Evolutionary conservation across 371 early-diverging fungal species (phyloP), one percentile per base, ranked within the genome.

Genomic region (Syncephalis fuscata): DNA sequence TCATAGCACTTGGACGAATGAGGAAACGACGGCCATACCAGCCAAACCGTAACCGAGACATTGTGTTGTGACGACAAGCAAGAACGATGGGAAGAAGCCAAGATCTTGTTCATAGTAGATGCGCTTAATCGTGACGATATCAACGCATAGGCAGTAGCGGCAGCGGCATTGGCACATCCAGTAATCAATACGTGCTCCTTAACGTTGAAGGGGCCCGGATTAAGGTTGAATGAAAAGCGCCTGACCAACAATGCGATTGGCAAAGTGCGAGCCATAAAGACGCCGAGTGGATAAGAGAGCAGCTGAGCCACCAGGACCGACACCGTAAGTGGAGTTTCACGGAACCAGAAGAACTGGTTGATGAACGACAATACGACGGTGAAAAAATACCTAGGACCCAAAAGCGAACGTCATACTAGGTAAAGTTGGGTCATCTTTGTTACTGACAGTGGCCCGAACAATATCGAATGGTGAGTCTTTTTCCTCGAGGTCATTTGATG

Each of bases 31-130:
- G 75, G 72, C 64, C 3, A 85, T 55, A 38, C 91, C 93, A 16
- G 90, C 83, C 46, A 89, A 70, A 10, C 88, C 86, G 57, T 80
- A 88, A 10, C 92, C 92, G 47, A 86, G 60, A 44, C 81, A 49
- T 56, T 80, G 76, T 22, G 80, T 76, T 22, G 85, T 80, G 0
- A 77, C 68, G 48, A 83, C 51, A 15, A 85, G 57, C n/a, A 77
- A 54, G 17, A 80, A 55, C 32, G 71, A 70, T 20, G 75, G 71
- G 9, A 72, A 68, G 50, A 72, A 76, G 1, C 76, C 76, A 63
- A 82, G 68, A 37, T 70, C 64, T 50, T 70, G 69, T 38, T 71
- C 59, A 52, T 79, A 80, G 56, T 74, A 79, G 19, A 80, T 50
- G 32, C 66, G 53, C 57, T 83, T 80, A 39, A 75, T 71, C 10